A percentile compares a stretch with the other conserved stretches of the same genome.
These are phyloP conservation scores for Taiozyma sp. DNA, from an alignment of 1,139 yeast genomes.

Conservation along the genomic window DNA sequence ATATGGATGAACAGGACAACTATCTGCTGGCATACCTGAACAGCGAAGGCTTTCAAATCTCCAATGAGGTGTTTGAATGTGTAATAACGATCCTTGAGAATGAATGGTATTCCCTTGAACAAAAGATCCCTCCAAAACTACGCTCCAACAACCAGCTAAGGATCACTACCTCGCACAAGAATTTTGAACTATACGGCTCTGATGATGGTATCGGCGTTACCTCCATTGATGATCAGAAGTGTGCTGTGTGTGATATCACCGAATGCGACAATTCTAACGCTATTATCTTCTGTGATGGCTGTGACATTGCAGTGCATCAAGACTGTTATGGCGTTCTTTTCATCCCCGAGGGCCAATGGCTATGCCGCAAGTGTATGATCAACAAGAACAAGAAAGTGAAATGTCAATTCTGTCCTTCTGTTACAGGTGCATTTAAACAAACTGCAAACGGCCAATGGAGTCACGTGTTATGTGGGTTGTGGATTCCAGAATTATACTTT, in stretches of 20 bases:
- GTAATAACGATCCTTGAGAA: conserved; percentile 69
- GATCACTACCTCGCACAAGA: conserved; percentile 21
- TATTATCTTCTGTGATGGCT: conserved; percentile 94
- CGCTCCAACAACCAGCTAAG: conserved; percentile 8
- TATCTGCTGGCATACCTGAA: conserved; percentile 42
- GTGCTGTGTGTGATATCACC: conserved; percentile 83
- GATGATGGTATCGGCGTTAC: conserved; percentile 70
- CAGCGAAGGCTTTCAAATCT: conserved; percentile 28
- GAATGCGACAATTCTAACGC: conserved; percentile 88
- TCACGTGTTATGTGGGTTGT: conserved; percentile 87
- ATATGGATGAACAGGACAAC: conserved; percentile 90
- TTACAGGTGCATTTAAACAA: conserved; percentile 91
- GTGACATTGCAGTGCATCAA: conserved; percentile 95
- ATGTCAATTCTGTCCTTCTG: conserved; percentile 85
- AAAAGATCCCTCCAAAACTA: conserved; percentile 47
- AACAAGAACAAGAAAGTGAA: conserved; percentile 46
- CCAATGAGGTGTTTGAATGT: conserved; percentile 72
- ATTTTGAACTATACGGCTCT: conserved; percentile 54
- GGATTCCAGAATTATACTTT: conserved; percentile 87
- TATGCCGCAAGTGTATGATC: conserved; percentile 81
- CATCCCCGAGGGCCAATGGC: conserved; percentile 97
- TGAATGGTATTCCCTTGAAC: conserved; percentile 71
- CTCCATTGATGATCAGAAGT: conserved; percentile 64
- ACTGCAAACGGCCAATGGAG: conserved; percentile 87
- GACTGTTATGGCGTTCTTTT: conserved; percentile 97